Base-by-base conservation (phyloP, 2,329 filamentous ascomycete genomes). In the Apiospora malaysiana region DNA sequence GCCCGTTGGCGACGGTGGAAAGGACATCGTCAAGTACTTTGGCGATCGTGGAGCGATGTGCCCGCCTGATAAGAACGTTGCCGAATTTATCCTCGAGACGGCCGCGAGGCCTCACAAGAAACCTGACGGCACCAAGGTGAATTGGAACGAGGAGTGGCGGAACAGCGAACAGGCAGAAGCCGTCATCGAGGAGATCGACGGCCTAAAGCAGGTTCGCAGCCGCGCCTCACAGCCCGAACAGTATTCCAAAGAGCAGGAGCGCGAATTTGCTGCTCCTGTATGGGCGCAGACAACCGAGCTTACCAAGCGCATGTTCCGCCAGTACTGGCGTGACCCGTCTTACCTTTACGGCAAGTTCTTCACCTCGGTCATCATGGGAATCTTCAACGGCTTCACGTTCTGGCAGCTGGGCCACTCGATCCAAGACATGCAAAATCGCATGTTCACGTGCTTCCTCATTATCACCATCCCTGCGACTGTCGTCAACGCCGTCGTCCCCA, bases 381-480 rank as follows among this genome's bases (percentile, higher is more conserved):
- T 94, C 79, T 93, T 94, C 85, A 94, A 93, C 81, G 92, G 91
- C 27, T 94, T 94, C 81, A 94, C 92, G 4, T 94, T 94, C 82
- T 94, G 87, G 84, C 84, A 91, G 75, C 86, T 94, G 3, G 91
- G 90, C 2, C 85, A 90, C 79, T 87, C 85, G 0, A 84, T 92
- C 66, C 85, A 87, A 18, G 91, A 92, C 76, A 90, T 94, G 86
- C 92, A 94, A 78, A 90, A 93, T 81, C 88, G 92, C 75, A 91
- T 94, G 88, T 95, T 95, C 84, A 92, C 92, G 0, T 81, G 83
- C 69, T 93, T 93, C 80, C 75, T 93, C 27, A 87, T 91, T 72
- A 85, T 92, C 68, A 80, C 92, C 10, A 84, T 94, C 69, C 91
- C 92, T 0, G 90, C 92, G 0, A 91, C 91, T 32, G 85, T 94